Evolutionary conservation across 1,284 basidiomycete species (phyloP).

Genomic region (Leccinum pachyderme): DNA sequence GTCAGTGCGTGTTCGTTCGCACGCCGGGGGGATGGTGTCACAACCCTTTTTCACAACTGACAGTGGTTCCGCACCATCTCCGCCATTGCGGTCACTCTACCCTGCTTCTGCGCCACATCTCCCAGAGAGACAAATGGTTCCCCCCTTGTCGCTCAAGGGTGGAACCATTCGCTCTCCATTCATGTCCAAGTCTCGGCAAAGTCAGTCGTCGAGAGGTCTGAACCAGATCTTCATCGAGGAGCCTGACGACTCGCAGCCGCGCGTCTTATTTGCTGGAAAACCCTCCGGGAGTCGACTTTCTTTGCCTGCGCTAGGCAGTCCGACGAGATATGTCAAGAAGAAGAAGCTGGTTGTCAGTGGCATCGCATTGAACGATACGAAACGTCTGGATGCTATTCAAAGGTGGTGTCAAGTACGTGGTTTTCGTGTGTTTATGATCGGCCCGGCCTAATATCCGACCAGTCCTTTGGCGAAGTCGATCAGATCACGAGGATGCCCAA

Average conservation of each 20-base stretch:
- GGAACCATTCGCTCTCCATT: slow-evolving; percentile 30
- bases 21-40: slow-evolving; percentile 26
- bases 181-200: slow-evolving; percentile 19
- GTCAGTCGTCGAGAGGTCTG: slow-evolving; percentile 15
- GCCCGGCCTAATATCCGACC: slow-evolving; percentile 6
- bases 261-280: slow-evolving; percentile 34
- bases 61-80: slow-evolving; percentile 29
- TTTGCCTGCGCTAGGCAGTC: slow-evolving; percentile 42
- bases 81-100: slow-evolving; percentile 39
- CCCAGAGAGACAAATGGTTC: slow-evolving; percentile 30
- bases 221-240: slow-evolving; percentile 36
- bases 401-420: slow-evolving; percentile 68
- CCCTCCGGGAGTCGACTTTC: slow-evolving; percentile 42
- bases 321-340: slow-evolving; percentile 45
- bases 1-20: slow-evolving; percentile 47
- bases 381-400: slow-evolving; percentile 55
- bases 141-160: slow-evolving; percentile 19
- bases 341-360: slow-evolving; percentile 57
- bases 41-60: slow-evolving; percentile 34
- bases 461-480: slow-evolving; percentile 73
- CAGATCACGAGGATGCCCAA: slow-evolving; percentile 69
- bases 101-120: slow-evolving; percentile 40
- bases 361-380: slow-evolving; percentile 45
- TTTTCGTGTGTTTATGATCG: not conserved
- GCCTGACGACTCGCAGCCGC: slow-evolving; percentile 30